Percentiles rank a stretch among this genome's conserved stretches.
Conservation (phyloP, 2,329 filamentous ascomycete species). For the Delphinella strobiligena region DNA sequence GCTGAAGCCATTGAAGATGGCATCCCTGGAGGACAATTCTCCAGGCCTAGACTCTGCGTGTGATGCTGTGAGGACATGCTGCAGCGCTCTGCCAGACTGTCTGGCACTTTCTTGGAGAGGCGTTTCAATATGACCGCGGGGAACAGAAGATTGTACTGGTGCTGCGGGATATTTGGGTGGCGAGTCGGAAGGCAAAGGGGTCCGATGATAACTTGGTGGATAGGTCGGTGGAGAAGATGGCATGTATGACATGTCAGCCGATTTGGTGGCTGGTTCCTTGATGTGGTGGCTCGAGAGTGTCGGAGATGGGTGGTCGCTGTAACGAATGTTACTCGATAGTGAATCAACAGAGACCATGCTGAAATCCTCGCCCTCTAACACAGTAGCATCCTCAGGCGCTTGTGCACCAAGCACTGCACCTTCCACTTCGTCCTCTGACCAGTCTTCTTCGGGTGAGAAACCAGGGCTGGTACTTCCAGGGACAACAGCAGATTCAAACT, state of each 20-base stretch:
- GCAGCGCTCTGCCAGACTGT: constrained; percentile 10
- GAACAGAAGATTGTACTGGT: background rate
- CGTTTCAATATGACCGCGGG: constrained; percentile 4
- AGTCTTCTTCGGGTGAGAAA: constrained; percentile 1
- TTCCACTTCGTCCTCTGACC: constrained; percentile 7
- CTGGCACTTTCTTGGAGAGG: constrained; percentile 9
- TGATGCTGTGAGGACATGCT: constrained; percentile 9
- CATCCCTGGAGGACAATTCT: constrained; percentile 3
- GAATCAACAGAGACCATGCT: constrained; percentile 40
- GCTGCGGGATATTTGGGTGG: constrained; percentile 5
- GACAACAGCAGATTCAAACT: background rate
- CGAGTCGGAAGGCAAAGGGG: constrained; percentile 5
- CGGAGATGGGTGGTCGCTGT: background rate
- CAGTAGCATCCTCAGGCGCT: constrained; percentile 29
- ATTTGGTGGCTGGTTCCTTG: background rate
- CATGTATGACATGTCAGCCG: constrained; percentile 16
- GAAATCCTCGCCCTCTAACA: constrained; percentile 38
- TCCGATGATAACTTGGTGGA: constrained; percentile 10
- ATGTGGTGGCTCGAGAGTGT: background rate
- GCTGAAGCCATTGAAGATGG: constrained; percentile 25
- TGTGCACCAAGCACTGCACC: constrained; percentile 6
- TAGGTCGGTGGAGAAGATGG: constrained; percentile 19
- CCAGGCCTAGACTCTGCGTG: constrained; percentile 5
- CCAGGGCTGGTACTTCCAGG: background rate
- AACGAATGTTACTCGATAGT: constrained; percentile 18